Conservation (phyloP, 768 basidiomycete genomes). For the Pleurotus tuoliensis region DNA sequence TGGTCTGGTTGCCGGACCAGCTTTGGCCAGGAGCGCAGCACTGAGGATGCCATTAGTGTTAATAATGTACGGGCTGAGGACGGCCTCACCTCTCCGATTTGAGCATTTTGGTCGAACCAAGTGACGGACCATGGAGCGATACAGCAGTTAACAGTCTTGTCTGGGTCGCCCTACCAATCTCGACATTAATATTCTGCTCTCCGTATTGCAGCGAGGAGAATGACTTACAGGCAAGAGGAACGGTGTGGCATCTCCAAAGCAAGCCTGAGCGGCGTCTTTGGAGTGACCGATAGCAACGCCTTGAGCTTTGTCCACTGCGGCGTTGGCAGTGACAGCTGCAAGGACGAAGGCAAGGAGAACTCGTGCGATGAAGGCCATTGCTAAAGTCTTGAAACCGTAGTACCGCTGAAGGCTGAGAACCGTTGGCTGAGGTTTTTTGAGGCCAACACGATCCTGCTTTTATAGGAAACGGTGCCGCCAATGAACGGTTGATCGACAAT, state of each 20-base stretch:
- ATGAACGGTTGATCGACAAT: too few relatives aligned
- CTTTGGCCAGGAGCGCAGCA: background rate
- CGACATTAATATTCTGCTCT: background rate
- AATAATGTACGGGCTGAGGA: background rate
- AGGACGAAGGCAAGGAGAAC: background rate
- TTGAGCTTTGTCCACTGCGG: background rate
- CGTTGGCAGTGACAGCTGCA: background rate
- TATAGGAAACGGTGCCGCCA: too few relatives aligned
- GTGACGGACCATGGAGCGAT: background rate
- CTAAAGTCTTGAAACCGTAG: background rate
- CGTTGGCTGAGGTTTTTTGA: background rate
- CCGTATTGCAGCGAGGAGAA: background rate
- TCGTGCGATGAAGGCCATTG: constrained; percentile 3
- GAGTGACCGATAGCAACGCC: background rate
- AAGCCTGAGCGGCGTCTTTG: background rate
- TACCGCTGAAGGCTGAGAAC: background rate
- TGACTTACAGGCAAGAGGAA: background rate
- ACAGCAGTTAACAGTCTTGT: constrained; percentile 4
- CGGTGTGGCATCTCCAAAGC: constrained; percentile 2
- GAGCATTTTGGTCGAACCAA: background rate
- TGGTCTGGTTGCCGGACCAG: constrained; percentile 1
- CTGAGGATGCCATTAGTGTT: background rate
- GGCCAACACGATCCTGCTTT: too few relatives aligned
- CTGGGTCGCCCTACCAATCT: background rate
- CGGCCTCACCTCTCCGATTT: constrained; percentile 1